Percentiles rank a stretch among this genome's conserved stretches.
These are phyloP conservation scores for Cercospora janseana DNA, from an alignment of 2,329 filamentous ascomycete species.

Conservation along the genomic window DNA sequence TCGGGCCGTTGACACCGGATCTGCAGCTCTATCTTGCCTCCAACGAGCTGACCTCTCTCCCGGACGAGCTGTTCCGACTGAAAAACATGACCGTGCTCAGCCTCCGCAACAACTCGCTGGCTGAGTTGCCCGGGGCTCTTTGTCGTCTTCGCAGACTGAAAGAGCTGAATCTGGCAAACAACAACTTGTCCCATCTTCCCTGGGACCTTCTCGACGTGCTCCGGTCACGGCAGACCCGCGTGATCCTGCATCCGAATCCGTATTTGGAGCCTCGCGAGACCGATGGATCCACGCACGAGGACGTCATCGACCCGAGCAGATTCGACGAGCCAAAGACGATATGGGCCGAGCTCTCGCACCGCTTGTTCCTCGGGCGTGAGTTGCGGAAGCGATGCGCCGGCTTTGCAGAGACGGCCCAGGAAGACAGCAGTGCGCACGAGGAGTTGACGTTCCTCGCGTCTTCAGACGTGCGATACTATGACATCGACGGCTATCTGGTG, in stretches of 20 bases:
- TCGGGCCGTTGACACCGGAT: conserved; percentile 57
- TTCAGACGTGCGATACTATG: conserved; percentile 30
- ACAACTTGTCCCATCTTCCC: conserved; percentile 60
- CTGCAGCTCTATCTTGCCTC: conserved; percentile 61
- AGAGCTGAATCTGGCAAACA: conserved; percentile 66
- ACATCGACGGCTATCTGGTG: conserved; percentile 36
- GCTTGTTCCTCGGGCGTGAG: conserved; percentile 27
- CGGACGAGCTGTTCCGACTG: conserved; percentile 61
- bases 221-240: conserved; percentile 45
- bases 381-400: conserved; percentile 23
- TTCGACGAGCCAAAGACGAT: too few species aligned
- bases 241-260: conserved; percentile 64
- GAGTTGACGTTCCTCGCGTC: conserved; percentile 35
- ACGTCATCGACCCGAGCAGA: too few species aligned
- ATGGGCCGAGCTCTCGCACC: conserved; percentile 24
- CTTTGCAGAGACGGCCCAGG: neutral
- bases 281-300: conserved; percentile 21
- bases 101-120: conserved; percentile 62
- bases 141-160: conserved; percentile 57
- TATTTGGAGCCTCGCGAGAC: conserved; percentile 43
- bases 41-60: conserved; percentile 58
- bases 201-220: conserved; percentile 62
- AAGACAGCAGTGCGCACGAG: conserved; percentile 22
- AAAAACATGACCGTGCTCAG: conserved; percentile 63
- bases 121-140: conserved; percentile 61